Base-by-base conservation (phyloP, 1,139 yeast genomes). In the Suhomyces anneliseae region DNA sequence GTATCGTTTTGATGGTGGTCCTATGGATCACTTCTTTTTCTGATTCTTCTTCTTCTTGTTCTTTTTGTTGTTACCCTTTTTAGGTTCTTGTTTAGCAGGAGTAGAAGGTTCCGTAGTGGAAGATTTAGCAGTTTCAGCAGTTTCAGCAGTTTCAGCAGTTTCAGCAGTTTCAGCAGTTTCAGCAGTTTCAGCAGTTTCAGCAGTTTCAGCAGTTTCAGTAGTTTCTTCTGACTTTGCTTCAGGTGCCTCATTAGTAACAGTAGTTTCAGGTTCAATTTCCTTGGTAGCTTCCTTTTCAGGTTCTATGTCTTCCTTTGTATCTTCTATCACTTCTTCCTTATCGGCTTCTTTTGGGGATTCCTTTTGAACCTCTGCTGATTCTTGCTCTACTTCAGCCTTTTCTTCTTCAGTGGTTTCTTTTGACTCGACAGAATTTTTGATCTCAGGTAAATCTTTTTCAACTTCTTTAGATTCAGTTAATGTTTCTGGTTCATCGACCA, bases 41-140 rank as follows among this genome's bases (percentile, higher is more conserved):
- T 36, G 32, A 5, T 41, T 42, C 43, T 46, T 42, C 6, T 45
- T 44, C 34, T 43, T 43, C 32, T 41, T 40, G 26, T 39, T 43
- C 15, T 45, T 39, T 19, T 34, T 33, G n/a, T 15, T 33, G 8
- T 33, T 15, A 12, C 19, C 8, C 15, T 36, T 26, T 14, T 27
- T 29, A 12, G 29, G 29, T 40, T 36, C 39, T 4, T 29, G 12
- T n/a, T 31, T 12, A 9, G 14, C 24, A 19, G 24, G 6, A 19
- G 24, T 19, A 19, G 24, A 2, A 19, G 24, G 24, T 19, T 19
- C 24, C 2, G 24, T 6, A 6, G 24, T 6, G 4, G 6, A 19
- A 19, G 24, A 19, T 19, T 19, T 19, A 19, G 6, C 3, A 19
- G 24, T 19, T 19, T 19, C 24, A 19, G 24, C 4, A 19, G 24